Percentiles rank a stretch among this genome's conserved stretches.
phyloP scores from a whole-genome alignment of 352 stramenopile genomes.

The Phytophthora europaea region DNA sequence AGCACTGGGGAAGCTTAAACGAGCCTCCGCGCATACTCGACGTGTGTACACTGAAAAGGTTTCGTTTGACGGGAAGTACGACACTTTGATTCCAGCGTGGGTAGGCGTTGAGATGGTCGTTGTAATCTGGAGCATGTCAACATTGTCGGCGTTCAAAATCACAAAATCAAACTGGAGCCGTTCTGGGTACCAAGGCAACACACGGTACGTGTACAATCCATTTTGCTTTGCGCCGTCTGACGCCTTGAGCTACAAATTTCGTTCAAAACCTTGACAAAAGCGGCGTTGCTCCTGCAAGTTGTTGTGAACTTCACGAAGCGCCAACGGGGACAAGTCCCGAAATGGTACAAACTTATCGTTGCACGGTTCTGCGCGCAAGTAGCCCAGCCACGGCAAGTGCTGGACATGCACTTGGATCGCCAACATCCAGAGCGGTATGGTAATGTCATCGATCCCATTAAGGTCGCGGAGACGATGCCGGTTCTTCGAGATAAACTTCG shows the following conservation, averaged over 20 bases:
- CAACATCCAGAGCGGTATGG: constrained; percentile 63
- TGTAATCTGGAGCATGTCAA: constrained; percentile 1
- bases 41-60: background rate
- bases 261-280: constrained; percentile 51
- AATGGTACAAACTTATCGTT: constrained; percentile 45
- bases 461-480: constrained; percentile 30
- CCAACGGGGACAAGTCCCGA: constrained; percentile 46
- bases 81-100: constrained; percentile 7
- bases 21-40: constrained; percentile 1
- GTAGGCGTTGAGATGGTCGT: background rate
- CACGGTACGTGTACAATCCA: background rate
- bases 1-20: background rate
- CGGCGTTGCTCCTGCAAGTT: constrained; percentile 31
- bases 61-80: constrained; percentile 4
- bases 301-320: constrained; percentile 50
- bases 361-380: constrained; percentile 43
- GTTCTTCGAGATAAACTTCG: constrained; percentile 51
- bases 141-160: background rate
- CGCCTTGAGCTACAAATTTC: constrained; percentile 35
- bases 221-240: background rate
- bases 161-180: background rate
- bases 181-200: background rate
- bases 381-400: constrained; percentile 45
- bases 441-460: constrained; percentile 61
- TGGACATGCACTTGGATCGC: constrained; percentile 49